phyloP scores from a whole-genome alignment of 192 early-diverging fungal genomes.

The Borealophlyctis nickersoniae region DNA sequence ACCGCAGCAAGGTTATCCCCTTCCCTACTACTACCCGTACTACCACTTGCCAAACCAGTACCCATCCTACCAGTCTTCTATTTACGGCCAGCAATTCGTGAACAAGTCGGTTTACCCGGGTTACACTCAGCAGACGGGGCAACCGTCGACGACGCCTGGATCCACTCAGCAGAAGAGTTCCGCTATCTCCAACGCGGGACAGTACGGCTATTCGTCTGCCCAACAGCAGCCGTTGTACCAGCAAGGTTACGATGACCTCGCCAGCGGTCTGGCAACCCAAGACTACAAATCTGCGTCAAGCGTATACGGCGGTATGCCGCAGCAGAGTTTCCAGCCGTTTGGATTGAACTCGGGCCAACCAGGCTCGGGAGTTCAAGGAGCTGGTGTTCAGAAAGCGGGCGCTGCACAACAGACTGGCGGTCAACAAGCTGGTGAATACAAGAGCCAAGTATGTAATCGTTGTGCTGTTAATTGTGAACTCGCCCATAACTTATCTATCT shows the following conservation, averaged over 20 bases:
- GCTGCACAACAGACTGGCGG: constrained; percentile 2
- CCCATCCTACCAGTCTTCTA: constrained; percentile 76
- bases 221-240: constrained; percentile 23
- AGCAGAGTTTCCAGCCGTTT: constrained; percentile 3
- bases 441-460: too few species aligned
- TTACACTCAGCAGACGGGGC: constrained; percentile 50
- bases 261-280: constrained; percentile 8
- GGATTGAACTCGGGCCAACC: background rate
- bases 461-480: too few species aligned
- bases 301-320: constrained; percentile 14
- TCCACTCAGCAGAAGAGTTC: background rate
- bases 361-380: background rate
- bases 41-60: constrained; percentile 73
- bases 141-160: constrained; percentile 15
- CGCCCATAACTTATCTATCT: too few species aligned
- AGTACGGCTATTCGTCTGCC: background rate
- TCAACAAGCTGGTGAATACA: background rate
- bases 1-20: constrained; percentile 63
- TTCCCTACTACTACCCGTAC: constrained; percentile 84
- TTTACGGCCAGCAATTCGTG: constrained; percentile 86
- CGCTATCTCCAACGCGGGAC: constrained; percentile 6
- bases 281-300: constrained; percentile 18
- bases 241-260: constrained; percentile 27
- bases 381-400: background rate
- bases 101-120: constrained; percentile 89